Percentiles rank a stretch among this genome's conserved stretches.
phyloP scores from a whole-genome alignment of 169 alveolate genomes.

The Cryptosporidium sp. region DNA sequence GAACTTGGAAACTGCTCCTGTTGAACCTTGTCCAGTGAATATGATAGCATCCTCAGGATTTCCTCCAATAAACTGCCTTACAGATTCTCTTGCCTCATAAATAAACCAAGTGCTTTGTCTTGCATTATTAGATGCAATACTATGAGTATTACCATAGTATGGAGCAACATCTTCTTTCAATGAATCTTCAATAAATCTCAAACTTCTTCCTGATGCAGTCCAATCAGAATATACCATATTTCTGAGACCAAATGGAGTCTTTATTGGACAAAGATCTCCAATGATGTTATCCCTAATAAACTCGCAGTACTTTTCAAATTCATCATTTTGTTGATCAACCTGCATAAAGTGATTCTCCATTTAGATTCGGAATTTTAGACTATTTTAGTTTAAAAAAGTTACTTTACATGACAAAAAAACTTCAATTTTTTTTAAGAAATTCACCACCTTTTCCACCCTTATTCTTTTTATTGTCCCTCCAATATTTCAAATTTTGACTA shows the following conservation, averaged over 20 bases:
- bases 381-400: neutral
- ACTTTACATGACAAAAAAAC: neutral
- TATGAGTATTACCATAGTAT: constrained; percentile 90
- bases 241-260: constrained; percentile 88
- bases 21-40: constrained; percentile 85
- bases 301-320: constrained; percentile 48
- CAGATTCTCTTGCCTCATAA: constrained; percentile 87
- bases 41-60: constrained; percentile 85
- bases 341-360: constrained; percentile 29
- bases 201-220: constrained; percentile 90
- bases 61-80: constrained; percentile 84
- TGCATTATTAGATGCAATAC: constrained; percentile 86
- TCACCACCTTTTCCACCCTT: neutral
- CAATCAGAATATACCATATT: constrained; percentile 88
- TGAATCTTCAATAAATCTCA: constrained; percentile 86
- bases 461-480: neutral
- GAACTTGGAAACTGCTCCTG: constrained; percentile 84
- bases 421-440: neutral
- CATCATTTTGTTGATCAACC: constrained; percentile 1
- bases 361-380: neutral
- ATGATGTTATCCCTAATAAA: constrained; percentile 57
- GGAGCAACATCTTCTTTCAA: constrained; percentile 84
- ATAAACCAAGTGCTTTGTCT: constrained; percentile 87
- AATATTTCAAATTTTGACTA: constrained; percentile 2
- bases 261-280: constrained; percentile 65